Conservation (phyloP, 2,329 filamentous ascomycete species). For the Diaporthe helianthi region DNA sequence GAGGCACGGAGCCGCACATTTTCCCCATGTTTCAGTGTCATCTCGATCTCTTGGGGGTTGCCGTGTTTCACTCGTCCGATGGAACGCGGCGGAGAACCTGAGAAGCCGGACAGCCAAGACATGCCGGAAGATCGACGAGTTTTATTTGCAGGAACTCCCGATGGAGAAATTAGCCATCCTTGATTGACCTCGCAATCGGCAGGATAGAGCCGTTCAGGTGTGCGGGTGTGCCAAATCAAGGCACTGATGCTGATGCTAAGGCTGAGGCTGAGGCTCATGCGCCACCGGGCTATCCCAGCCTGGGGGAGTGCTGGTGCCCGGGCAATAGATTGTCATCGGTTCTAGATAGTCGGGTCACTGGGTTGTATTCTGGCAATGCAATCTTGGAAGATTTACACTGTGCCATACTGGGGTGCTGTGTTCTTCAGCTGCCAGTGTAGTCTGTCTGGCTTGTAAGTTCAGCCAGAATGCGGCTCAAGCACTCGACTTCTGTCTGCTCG, state of each 20-base stretch:
- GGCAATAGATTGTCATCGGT: neutral
- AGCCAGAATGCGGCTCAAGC: neutral
- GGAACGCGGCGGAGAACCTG: neutral
- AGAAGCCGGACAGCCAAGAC: neutral
- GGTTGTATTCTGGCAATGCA: neutral
- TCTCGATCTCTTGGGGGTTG: neutral
- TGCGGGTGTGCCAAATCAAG: neutral
- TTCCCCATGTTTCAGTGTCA: conserved; percentile 16
- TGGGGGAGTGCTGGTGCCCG: conserved; percentile 6
- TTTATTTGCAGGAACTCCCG: conserved; percentile 2
- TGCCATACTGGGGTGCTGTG: neutral
- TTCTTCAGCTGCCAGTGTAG: neutral
- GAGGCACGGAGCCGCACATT: neutral
- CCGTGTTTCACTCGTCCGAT: conserved; percentile 18
- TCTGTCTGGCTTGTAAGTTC: neutral
- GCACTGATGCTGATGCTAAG: neutral
- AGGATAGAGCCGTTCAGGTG: neutral
- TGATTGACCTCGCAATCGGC: neutral
- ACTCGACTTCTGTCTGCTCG: neutral
- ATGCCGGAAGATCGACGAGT: neutral
- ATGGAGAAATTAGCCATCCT: conserved; percentile 13
- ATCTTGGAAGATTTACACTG: neutral
- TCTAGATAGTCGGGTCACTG: neutral
- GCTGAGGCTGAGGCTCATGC: neutral
- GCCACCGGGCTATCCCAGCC: conserved; percentile 11